Percentiles rank a stretch among this genome's conserved stretches.
These are phyloP conservation scores for Passiflora organensis DNA, from an alignment of 345 rosid species.

Conservation along the genomic window DNA sequence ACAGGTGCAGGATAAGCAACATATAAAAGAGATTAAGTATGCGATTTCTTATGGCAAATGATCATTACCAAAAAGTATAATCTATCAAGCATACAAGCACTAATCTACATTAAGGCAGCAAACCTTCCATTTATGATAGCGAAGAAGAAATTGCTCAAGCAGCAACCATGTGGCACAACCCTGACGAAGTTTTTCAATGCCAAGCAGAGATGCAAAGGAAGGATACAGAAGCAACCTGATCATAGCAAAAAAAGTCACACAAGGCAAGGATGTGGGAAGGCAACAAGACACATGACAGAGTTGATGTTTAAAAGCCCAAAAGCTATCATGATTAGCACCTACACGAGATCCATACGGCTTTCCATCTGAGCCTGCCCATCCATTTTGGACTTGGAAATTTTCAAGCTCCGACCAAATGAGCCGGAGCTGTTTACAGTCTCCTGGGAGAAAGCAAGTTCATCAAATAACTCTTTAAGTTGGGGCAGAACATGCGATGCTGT, in stretches of 20 bases:
- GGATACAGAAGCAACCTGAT: constrained; percentile 89
- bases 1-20: constrained; percentile 27
- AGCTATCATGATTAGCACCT: constrained; percentile 42
- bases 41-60: constrained; percentile 9
- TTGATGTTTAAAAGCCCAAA: constrained; percentile 1
- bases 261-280: constrained; percentile 16
- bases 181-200: constrained; percentile 89
- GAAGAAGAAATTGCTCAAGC: constrained; percentile 85
- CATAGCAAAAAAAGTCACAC: constrained; percentile 7
- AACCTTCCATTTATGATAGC: constrained; percentile 91
- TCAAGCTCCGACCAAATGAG: constrained; percentile 43
- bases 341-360: constrained; percentile 93
- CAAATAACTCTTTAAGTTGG: constrained; percentile 79
- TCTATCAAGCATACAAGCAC: no score
- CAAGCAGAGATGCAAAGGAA: constrained; percentile 80
- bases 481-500: constrained; percentile 84
- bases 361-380: constrained; percentile 57
- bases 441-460: constrained; percentile 94
- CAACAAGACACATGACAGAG: neutral
- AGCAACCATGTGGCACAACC: constrained; percentile 94
- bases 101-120: constrained; percentile 11
- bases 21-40: constrained; percentile 6
- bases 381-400: constrained; percentile 35
- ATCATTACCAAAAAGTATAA: constrained; percentile 10
- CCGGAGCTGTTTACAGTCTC: constrained; percentile 41